A percentile compares a stretch with the other conserved stretches of the same genome.
Evolutionary conservation across 176 grass and related monocot genomes (phyloP).

Genomic region (Themeda triandra): DNA sequence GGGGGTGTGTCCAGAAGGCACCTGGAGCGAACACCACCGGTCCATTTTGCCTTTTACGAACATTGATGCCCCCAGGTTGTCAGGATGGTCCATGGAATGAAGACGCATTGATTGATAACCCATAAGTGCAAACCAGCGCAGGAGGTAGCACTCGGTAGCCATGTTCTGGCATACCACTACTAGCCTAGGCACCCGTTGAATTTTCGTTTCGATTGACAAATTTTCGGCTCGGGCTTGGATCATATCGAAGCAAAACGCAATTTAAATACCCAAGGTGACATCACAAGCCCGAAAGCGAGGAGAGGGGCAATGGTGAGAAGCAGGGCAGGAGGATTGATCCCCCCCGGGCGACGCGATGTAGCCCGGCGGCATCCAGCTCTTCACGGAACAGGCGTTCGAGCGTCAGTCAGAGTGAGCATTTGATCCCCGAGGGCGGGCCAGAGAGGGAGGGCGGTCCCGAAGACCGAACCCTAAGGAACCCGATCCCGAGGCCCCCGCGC

Average conservation of each 20-base stretch:
- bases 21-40: neutral
- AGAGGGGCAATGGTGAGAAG: neutral
- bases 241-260: neutral
- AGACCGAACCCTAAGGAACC: neutral
- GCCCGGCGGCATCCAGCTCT: neutral
- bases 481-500: neutral
- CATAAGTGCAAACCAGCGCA: neutral
- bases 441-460: neutral
- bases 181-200: neutral
- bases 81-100: neutral
- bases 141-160: neutral
- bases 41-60: neutral
- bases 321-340: neutral
- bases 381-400: neutral
- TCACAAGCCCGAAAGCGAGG: neutral
- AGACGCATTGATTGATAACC: neutral
- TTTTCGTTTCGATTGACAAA: neutral
- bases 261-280: neutral
- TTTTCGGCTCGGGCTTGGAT: neutral
- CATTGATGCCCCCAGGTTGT: neutral
- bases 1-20: neutral
- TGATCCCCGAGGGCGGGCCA: neutral
- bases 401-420: neutral
- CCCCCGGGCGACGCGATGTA: neutral
- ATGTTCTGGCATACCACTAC: neutral